phyloP scores from a whole-genome alignment of 2,329 filamentous ascomycete genomes.

The Fusarium goolgardi region DNA sequence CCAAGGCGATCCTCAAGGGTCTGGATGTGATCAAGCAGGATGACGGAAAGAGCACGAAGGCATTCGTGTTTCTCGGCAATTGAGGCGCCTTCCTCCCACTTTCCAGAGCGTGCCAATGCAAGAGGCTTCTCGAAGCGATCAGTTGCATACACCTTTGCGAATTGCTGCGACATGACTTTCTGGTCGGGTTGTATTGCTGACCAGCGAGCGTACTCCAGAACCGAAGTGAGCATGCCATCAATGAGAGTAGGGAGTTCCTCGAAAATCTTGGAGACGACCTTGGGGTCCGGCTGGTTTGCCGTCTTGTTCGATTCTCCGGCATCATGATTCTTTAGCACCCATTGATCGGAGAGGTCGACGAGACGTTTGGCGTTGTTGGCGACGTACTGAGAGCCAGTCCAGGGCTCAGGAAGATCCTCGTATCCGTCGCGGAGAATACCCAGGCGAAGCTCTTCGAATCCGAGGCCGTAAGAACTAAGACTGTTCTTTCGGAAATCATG shows the following conservation, averaged over 20 bases:
- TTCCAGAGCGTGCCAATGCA: constrained; percentile 64
- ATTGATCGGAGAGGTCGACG: constrained; percentile 67
- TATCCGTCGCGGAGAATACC: constrained; percentile 74
- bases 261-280: constrained; percentile 59
- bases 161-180: constrained; percentile 58
- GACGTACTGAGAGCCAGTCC: constrained; percentile 79
- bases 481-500: constrained; percentile 80
- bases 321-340: constrained; percentile 62
- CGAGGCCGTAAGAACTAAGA: constrained; percentile 77
- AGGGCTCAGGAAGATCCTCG: constrained; percentile 79
- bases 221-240: constrained; percentile 65
- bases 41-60: constrained; percentile 66
- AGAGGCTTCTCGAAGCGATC: constrained; percentile 66
- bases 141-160: constrained; percentile 60
- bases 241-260: constrained; percentile 63
- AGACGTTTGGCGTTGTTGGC: constrained; percentile 72
- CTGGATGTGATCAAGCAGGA: constrained; percentile 66
- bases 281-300: constrained; percentile 52
- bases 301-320: constrained; percentile 49
- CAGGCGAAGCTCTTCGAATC: constrained; percentile 71
- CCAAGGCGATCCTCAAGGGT: constrained; percentile 48
- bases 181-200: constrained; percentile 59
- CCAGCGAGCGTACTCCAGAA: constrained; percentile 66
- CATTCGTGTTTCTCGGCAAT: constrained; percentile 69
- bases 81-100: constrained; percentile 68